A percentile compares a stretch with the other conserved stretches of the same genome.
phyloP scores from a whole-genome alignment of 345 rosid species.

The Euphorbia lathyris region DNA sequence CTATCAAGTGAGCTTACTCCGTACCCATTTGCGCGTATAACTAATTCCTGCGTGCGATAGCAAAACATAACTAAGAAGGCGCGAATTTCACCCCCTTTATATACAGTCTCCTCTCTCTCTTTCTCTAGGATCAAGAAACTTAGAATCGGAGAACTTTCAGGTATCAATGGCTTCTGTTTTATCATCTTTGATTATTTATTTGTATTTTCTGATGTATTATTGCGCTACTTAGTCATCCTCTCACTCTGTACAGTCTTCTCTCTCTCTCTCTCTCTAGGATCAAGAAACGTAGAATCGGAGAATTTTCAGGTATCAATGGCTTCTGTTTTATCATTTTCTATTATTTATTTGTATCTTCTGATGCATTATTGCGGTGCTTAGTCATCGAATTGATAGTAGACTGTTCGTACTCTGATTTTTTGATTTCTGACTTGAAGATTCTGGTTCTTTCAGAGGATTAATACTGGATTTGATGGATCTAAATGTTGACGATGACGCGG shows the following conservation, averaged over 20 bases:
- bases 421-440: not conserved
- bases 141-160: not conserved
- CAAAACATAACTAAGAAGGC: not conserved
- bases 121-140: not conserved
- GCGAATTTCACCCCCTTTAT: not conserved
- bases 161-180: not conserved
- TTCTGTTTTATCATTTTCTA: not conserved
- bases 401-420: not conserved
- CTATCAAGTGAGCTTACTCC: too few species aligned
- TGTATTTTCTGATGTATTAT: not conserved
- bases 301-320: not conserved
- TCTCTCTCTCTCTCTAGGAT: too few species aligned
- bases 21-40: too few species aligned
- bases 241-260: too few species aligned
- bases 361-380: not conserved
- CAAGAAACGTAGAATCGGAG: too few species aligned
- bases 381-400: too few species aligned
- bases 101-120: not conserved
- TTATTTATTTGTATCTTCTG: too few species aligned
- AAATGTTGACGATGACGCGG: not conserved
- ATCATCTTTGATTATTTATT: not conserved
- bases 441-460: not conserved
- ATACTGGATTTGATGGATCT: not conserved
- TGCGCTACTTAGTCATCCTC: too few species aligned
- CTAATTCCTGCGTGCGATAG: slow-evolving; percentile 16